Evolutionary conservation across 495 filamentous ascomycete genomes (phyloP), one percentile per base, ranked within the genome.

Genomic region (Podospora anserina): DNA sequence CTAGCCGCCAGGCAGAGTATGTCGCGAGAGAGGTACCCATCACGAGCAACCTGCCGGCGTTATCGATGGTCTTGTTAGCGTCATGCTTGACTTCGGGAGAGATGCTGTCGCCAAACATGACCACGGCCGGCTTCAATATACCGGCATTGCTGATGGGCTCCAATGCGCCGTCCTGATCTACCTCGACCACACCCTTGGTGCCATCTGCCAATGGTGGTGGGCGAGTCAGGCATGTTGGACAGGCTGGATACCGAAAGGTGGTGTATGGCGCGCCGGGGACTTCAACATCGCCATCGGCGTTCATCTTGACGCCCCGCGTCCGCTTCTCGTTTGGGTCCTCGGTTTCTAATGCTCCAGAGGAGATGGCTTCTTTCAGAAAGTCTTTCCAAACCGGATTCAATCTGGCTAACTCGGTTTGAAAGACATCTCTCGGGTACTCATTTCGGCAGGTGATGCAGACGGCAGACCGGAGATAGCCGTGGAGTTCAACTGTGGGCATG

Each of bases 101-200:
- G 34, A 97, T 95, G 64, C 87, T 92, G 78, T 99, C 95, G 3
- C 95, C 95, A 77, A 99, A 99, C 92, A 99, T 96, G 63, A 90
- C 88, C 0, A 99, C 94, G 1, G 89, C 89, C 4, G 95, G 95
- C 75, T 99, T 98, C 56, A 99, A 73, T 18, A 99, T 86, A 0
- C 92, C 93, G 2, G 88, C 91, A 16, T 80, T 92, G 58, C 90
- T 93, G 0, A 79, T 77, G 1, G 85, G 71, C 63, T 81, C 78
- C 91, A 88, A 96, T 3, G 93, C 94, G 0, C 95, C 94, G 68
- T 97, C 93, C 0, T 69, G 66, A 69, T 97, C 94, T 6, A 92
- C 86, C 65, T 91, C 83, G 0, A 97, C 91, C 49, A 70, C 79
- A 0, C 80, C 85, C 61, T 44, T 63, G 0, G 75, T 82, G 0